Percentiles rank a stretch among this genome's conserved stretches.
phyloP scores from a whole-genome alignment of 2,329 filamentous ascomycete genomes.

The Aspergillus transmontanensis region DNA sequence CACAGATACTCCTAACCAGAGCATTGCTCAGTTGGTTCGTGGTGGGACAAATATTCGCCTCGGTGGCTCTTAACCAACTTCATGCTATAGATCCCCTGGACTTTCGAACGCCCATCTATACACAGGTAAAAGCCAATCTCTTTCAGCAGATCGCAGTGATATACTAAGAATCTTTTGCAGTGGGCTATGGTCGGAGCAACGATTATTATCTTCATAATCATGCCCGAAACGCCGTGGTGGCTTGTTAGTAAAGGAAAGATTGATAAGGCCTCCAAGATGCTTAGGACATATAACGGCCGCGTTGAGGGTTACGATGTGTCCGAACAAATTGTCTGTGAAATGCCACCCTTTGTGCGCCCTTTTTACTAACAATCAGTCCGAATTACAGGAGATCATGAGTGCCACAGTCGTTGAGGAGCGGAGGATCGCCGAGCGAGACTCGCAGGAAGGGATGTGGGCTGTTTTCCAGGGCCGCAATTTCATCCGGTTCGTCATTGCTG shows the following conservation, averaged over 20 bases:
- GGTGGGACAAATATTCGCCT: slow-evolving; percentile 47
- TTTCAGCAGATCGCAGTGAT: not conserved
- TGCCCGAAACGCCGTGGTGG: slow-evolving; percentile 18
- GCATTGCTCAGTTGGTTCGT: slow-evolving; percentile 43
- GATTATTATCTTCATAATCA: slow-evolving; percentile 7
- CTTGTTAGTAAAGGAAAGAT: slow-evolving; percentile 11
- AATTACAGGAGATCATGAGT: slow-evolving; percentile 35
- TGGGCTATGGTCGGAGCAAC: slow-evolving; percentile 49
- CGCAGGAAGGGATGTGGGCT: slow-evolving; percentile 32
- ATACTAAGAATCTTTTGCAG: slow-evolving; percentile 22
- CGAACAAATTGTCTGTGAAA: slow-evolving; percentile 32
- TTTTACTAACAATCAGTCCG: not conserved
- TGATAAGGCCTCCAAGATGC: slow-evolving; percentile 24
- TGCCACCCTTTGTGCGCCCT: not conserved
- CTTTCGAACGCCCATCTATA: slow-evolving; percentile 47
- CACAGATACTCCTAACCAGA: not conserved
- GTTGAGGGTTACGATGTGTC: slow-evolving; percentile 37
- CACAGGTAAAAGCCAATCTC: slow-evolving; percentile 32
- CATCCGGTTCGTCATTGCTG: slow-evolving; percentile 41
- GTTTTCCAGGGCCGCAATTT: slow-evolving; percentile 44
- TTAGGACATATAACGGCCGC: slow-evolving; percentile 31
- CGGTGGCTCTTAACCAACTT: slow-evolving; percentile 44
- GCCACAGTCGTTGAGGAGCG: slow-evolving; percentile 39
- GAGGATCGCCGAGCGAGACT: slow-evolving; percentile 30
- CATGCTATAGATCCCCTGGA: slow-evolving; percentile 33